These are phyloP conservation scores for Tetrastigma voinierianum DNA, from an alignment of 164 flowering plant species.

Conservation along the genomic window DNA sequence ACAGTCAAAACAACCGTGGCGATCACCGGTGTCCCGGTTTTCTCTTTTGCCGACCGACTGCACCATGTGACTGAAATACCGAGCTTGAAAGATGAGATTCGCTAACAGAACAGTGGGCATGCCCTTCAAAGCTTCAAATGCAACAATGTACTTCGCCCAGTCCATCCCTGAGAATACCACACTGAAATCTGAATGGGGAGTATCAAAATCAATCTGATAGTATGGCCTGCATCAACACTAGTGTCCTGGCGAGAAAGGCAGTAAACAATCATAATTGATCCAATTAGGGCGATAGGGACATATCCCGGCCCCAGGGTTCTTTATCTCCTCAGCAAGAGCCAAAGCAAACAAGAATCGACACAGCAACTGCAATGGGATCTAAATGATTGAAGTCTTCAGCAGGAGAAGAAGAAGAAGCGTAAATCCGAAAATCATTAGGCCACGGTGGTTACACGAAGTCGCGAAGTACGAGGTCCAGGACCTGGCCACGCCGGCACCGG, in stretches of 20 bases:
- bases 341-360: slow-evolving; percentile 15
- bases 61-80: slow-evolving; percentile 40
- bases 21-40: slow-evolving; percentile 29
- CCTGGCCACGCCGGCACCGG: slow-evolving; percentile 42
- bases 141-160: slow-evolving; percentile 35
- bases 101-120: slow-evolving; percentile 39
- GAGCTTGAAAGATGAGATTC: slow-evolving; percentile 21
- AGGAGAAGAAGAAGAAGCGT: slow-evolving; percentile 19
- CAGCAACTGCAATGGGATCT: slow-evolving; percentile 38
- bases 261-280: slow-evolving; percentile 21
- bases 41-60: slow-evolving; percentile 23
- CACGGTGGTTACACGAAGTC: slow-evolving; percentile 27
- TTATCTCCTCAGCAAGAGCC: slow-evolving; percentile 35
- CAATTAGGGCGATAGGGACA: slow-evolving; percentile 37
- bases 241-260: slow-evolving; percentile 21
- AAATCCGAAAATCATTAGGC: slow-evolving; percentile 33
- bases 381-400: slow-evolving; percentile 27
- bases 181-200: slow-evolving; percentile 29
- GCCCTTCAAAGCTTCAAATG: slow-evolving; percentile 36
- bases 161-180: slow-evolving; percentile 33
- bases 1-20: slow-evolving; percentile 25
- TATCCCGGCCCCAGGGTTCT: slow-evolving; percentile 35
- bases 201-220: slow-evolving; percentile 19
- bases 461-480: slow-evolving; percentile 54
- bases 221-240: slow-evolving; percentile 33